Evolutionary conservation across 2,329 filamentous ascomycete species (phyloP).

Genomic region (Akanthomyces dipterigenus): DNA sequence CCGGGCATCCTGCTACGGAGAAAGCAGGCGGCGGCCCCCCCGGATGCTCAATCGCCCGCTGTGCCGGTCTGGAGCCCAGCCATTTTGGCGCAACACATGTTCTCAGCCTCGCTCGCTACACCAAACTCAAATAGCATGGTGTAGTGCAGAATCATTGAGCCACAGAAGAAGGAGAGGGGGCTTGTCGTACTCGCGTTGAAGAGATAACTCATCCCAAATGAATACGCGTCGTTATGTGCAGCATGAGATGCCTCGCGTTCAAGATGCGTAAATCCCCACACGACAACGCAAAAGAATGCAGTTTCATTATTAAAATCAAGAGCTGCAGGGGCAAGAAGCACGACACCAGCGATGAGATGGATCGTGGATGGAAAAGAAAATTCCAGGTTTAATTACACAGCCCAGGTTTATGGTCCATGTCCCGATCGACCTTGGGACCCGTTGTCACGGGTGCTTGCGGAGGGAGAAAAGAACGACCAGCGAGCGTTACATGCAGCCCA

Average conservation of each 20-base stretch:
- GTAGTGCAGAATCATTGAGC: background rate
- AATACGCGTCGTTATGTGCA: background rate
- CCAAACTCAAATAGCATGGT: background rate
- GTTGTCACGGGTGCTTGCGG: background rate
- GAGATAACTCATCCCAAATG: background rate
- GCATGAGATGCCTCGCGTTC: background rate
- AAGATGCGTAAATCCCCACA: background rate
- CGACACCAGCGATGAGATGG: background rate
- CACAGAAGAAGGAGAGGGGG: background rate
- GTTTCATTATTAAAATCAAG: background rate
- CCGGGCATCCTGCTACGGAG: too few species aligned
- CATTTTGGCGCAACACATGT: background rate
- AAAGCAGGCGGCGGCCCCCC: too few species aligned
- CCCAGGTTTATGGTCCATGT: background rate
- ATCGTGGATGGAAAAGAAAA: background rate
- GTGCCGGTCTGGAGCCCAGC: background rate
- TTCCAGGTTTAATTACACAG: conserved; percentile 1
- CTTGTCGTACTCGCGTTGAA: background rate
- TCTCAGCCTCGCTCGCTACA: background rate
- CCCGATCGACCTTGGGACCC: background rate
- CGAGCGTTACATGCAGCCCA: background rate
- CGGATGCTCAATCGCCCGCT: too few species aligned
- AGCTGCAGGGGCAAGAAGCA: conserved; percentile 1
- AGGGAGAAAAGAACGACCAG: background rate
- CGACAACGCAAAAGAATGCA: background rate